Percentiles rank a stretch among this genome's conserved stretches.
These are phyloP conservation scores for Tulasnella calospora DNA, from an alignment of 768 basidiomycete genomes.

Conservation along the genomic window DNA sequence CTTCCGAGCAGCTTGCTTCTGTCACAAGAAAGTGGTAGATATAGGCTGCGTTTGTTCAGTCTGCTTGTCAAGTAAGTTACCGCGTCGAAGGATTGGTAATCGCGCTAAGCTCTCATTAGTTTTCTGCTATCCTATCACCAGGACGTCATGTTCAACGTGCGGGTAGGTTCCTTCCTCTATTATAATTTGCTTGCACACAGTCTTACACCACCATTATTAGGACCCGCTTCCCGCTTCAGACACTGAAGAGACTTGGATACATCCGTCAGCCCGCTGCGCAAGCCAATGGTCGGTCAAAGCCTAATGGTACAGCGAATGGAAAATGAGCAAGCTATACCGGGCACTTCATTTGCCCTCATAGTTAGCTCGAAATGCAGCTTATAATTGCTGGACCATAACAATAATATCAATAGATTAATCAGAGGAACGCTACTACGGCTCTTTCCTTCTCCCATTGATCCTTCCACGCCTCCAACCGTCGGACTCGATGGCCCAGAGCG, in stretches of 20 bases:
- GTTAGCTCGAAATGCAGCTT: neutral
- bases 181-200: neutral
- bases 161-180: slow-evolving; percentile 50
- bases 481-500: slow-evolving; percentile 43
- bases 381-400: neutral
- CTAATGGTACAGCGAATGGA: neutral
- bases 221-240: slow-evolving; percentile 93
- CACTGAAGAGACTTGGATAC: slow-evolving; percentile 55
- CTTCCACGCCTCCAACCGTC: slow-evolving; percentile 59
- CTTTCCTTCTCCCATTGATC: slow-evolving; percentile 77
- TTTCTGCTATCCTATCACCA: slow-evolving; percentile 85
- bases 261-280: neutral
- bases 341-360: neutral
- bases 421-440: slow-evolving; percentile 44
- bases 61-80: slow-evolving; percentile 81
- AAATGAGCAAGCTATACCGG: neutral
- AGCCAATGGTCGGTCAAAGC: neutral
- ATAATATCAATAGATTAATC: neutral
- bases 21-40: slow-evolving; percentile 94
- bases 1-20: slow-evolving; percentile 97
- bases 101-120: slow-evolving; percentile 45
- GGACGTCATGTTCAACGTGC: slow-evolving; percentile 79
- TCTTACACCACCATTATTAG: slow-evolving; percentile 40
- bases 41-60: slow-evolving; percentile 99
- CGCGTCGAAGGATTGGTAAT: neutral